phyloP scores from a whole-genome alignment of 2,329 filamentous ascomycete species.

The Penicillium sp. region DNA sequence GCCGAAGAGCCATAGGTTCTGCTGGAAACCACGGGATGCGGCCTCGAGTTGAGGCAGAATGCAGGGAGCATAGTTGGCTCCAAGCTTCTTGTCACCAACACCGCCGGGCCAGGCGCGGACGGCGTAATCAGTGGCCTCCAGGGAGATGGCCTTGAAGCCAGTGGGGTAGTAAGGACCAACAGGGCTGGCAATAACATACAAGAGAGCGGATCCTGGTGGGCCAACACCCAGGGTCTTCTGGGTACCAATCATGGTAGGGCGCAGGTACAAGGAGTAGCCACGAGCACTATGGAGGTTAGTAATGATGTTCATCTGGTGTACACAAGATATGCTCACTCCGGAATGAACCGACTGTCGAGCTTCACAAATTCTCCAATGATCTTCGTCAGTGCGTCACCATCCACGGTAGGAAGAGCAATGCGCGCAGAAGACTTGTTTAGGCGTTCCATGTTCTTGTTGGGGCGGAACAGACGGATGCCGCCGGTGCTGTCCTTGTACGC shows the following conservation, averaged over 20 bases:
- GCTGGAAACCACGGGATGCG: slow-evolving; percentile 87
- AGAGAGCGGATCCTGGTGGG: slow-evolving; percentile 83
- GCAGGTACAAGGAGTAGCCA: slow-evolving; percentile 92
- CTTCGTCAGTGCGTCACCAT: slow-evolving; percentile 69
- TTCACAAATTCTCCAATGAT: slow-evolving; percentile 77
- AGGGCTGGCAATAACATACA: slow-evolving; percentile 93
- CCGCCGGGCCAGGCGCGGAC: slow-evolving; percentile 97
- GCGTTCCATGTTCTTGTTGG: slow-evolving; percentile 93
- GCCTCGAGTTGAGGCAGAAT: slow-evolving; percentile 95
- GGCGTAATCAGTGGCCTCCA: slow-evolving; percentile 95
- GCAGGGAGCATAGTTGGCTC: slow-evolving; percentile 98
- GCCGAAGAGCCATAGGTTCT: slow-evolving; percentile 97
- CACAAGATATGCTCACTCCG: slow-evolving; percentile 53
- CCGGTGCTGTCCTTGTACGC: slow-evolving; percentile 87
- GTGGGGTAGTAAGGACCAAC: slow-evolving; percentile 98
- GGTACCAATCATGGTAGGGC: slow-evolving; percentile 95
- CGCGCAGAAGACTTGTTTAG: slow-evolving; percentile 88
- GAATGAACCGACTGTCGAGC: slow-evolving; percentile 86
- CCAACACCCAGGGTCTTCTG: slow-evolving; percentile 91
- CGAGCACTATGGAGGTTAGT: slow-evolving; percentile 46
- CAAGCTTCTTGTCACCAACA: slow-evolving; percentile 96
- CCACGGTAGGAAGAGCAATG: slow-evolving; percentile 89
- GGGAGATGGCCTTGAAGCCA: slow-evolving; percentile 92
- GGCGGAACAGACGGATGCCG: slow-evolving; percentile 82
- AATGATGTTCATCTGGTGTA: background rate